Percentiles rank a stretch among this genome's conserved stretches.
phyloP scores from a whole-genome alignment of 441 rosid genomes.

The Eutrema salsugineum region DNA sequence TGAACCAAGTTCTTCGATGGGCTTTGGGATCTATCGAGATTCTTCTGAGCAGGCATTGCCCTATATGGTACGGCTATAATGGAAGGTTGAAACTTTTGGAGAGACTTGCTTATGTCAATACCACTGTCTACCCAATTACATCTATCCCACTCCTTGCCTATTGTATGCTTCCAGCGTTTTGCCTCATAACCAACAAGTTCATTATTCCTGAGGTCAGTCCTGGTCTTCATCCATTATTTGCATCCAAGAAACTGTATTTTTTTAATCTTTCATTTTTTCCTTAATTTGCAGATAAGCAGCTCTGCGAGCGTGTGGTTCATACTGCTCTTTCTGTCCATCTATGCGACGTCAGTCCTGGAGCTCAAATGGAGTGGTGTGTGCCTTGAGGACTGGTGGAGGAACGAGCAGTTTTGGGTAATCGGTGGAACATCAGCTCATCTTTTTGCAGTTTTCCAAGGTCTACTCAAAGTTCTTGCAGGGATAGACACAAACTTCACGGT shows the following conservation, averaged over 20 bases:
- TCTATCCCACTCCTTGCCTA: constrained; percentile 11
- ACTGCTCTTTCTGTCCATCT: neutral
- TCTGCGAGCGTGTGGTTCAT: neutral
- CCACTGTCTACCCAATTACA: constrained; percentile 16
- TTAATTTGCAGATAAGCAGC: neutral
- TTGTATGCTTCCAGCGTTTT: constrained; percentile 11
- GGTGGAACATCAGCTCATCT: neutral
- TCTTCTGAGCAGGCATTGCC: constrained; percentile 7
- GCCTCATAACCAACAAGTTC: constrained; percentile 16
- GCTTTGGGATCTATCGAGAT: constrained; percentile 14
- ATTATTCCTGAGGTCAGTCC: constrained; percentile 1
- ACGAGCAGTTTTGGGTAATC: constrained; percentile 1
- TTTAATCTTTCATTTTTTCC: neutral
- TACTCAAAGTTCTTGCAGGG: neutral
- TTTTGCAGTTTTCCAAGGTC: neutral
- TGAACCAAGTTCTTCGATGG: constrained; percentile 16
- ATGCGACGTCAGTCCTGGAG: neutral
- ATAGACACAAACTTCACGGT: constrained; percentile 1
- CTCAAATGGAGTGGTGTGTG: neutral
- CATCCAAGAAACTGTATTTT: neutral
- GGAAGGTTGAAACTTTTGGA: constrained; percentile 11
- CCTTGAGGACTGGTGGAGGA: constrained; percentile 1
- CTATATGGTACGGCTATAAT: constrained; percentile 11
- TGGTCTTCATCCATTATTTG: neutral
- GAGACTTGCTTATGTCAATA: constrained; percentile 14